Conservation (phyloP, 345 rosid species). For the Mangifera indica region DNA sequence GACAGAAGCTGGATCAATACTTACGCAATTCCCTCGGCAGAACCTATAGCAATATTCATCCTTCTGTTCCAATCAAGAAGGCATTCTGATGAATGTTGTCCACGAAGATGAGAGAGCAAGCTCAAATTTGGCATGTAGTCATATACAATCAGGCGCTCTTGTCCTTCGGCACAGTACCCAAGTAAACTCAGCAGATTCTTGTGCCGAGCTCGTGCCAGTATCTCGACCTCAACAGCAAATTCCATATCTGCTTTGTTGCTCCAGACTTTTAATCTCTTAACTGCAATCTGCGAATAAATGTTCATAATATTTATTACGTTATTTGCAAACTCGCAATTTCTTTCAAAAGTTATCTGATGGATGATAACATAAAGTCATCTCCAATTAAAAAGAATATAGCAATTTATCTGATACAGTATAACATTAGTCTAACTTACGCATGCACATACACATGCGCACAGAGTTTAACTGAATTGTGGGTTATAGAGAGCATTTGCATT, state of each 20-base stretch:
- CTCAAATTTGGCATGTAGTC: conserved; percentile 93
- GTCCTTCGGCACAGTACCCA: conserved; percentile 96
- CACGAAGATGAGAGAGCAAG: conserved; percentile 89
- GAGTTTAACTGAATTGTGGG: no score
- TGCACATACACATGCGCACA: no score
- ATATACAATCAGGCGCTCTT: conserved; percentile 88
- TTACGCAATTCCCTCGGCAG: conserved; percentile 91
- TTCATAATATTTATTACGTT: neutral
- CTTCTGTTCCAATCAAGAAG: conserved; percentile 88
- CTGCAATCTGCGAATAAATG: conserved; percentile 65
- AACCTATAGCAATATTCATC: conserved; percentile 82
- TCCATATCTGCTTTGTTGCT: conserved; percentile 84
- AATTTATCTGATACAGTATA: no score
- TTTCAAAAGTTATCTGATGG: neutral
- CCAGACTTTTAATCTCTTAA: conserved; percentile 94
- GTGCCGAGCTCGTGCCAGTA: conserved; percentile 84
- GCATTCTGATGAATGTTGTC: conserved; percentile 87
- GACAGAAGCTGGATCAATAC: conserved; percentile 22
- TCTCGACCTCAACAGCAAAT: conserved; percentile 79
- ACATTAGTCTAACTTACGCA: no score
- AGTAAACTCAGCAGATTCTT: conserved; percentile 77
- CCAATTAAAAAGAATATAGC: neutral
- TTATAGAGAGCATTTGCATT: neutral
- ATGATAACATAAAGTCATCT: neutral
- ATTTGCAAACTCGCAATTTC: neutral